phyloP scores from a whole-genome alignment of 805 yeast genomes.

The Wickerhamomyces pijperi region DNA sequence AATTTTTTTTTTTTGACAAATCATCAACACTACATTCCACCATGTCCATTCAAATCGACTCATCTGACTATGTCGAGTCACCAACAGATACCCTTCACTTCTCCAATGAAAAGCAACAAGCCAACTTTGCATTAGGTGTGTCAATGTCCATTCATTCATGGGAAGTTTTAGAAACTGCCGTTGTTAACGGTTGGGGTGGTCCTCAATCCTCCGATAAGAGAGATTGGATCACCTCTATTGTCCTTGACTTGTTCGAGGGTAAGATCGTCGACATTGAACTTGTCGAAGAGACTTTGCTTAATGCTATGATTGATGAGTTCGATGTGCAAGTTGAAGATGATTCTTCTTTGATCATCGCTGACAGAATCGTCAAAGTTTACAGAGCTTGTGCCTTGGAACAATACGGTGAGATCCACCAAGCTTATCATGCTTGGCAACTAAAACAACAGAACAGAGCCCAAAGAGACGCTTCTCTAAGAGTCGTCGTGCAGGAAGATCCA shows the following conservation, averaged over 20 bases:
- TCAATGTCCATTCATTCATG: constrained; percentile 85
- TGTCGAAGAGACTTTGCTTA: constrained; percentile 74
- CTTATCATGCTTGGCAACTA: constrained; percentile 49
- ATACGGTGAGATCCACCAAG: constrained; percentile 42
- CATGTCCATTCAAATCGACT: too few species aligned
- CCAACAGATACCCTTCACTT: constrained; percentile 28
- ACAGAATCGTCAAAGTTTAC: constrained; percentile 52
- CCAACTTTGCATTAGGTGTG: constrained; percentile 84
- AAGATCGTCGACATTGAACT: constrained; percentile 63
- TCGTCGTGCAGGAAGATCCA: constrained; percentile 48
- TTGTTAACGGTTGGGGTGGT: constrained; percentile 93
- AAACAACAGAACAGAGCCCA: constrained; percentile 31
- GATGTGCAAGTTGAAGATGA: constrained; percentile 85
- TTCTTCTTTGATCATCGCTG: constrained; percentile 68
- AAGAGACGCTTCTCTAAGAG: constrained; percentile 22
- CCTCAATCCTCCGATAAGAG: constrained; percentile 82
- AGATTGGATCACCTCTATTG: constrained; percentile 84
- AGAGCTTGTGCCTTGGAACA: constrained; percentile 45
- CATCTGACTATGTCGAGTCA: constrained; percentile 45
- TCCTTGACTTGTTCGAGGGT: constrained; percentile 66
- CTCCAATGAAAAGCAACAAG: constrained; percentile 57
- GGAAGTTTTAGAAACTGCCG: constrained; percentile 85
- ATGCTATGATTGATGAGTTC: constrained; percentile 93
- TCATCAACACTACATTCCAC: too few species aligned
- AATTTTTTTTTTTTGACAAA: too few species aligned